Percentiles rank a stretch among this genome's conserved stretches.
Conservation (phyloP, 2,329 filamentous ascomycete genomes). For the Penicillium frequentans region DNA sequence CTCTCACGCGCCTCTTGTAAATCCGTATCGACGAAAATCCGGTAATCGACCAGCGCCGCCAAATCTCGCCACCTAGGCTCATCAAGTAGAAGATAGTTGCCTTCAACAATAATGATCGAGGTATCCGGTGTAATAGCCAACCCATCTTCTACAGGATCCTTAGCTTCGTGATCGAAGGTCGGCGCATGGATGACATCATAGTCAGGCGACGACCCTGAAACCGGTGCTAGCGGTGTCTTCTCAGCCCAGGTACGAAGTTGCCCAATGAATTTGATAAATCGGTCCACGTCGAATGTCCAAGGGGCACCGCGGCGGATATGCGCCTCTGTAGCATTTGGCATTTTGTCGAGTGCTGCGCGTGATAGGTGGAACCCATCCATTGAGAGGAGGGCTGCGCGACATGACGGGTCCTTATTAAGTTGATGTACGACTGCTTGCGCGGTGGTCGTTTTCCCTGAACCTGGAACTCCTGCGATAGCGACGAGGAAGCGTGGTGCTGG, state of each 20-base stretch:
- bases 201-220: constrained; percentile 5
- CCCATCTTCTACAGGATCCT: constrained; percentile 34
- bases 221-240: constrained; percentile 6
- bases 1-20: constrained; percentile 36
- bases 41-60: constrained; percentile 39
- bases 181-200: constrained; percentile 27
- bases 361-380: constrained; percentile 43
- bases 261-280: constrained; percentile 30
- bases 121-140: constrained; percentile 25
- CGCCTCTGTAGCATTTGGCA: constrained; percentile 35
- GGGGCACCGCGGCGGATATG: constrained; percentile 38
- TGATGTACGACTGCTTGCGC: constrained; percentile 28
- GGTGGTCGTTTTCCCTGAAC: constrained; percentile 38
- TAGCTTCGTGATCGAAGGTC: constrained; percentile 36
- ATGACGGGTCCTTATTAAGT: constrained; percentile 18
- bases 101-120: constrained; percentile 20
- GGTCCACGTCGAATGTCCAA: constrained; percentile 38
- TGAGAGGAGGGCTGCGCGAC: constrained; percentile 25
- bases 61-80: constrained; percentile 36
- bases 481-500: constrained; percentile 23
- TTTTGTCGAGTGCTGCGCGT: constrained; percentile 27
- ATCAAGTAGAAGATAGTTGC: constrained; percentile 28
- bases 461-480: constrained; percentile 33
- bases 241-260: constrained; percentile 27
- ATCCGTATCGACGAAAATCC: constrained; percentile 44